A percentile compares a stretch with the other conserved stretches of the same genome.
phyloP scores from a whole-genome alignment of 805 yeast species.

The Kodamaea kaohsiungensis region DNA sequence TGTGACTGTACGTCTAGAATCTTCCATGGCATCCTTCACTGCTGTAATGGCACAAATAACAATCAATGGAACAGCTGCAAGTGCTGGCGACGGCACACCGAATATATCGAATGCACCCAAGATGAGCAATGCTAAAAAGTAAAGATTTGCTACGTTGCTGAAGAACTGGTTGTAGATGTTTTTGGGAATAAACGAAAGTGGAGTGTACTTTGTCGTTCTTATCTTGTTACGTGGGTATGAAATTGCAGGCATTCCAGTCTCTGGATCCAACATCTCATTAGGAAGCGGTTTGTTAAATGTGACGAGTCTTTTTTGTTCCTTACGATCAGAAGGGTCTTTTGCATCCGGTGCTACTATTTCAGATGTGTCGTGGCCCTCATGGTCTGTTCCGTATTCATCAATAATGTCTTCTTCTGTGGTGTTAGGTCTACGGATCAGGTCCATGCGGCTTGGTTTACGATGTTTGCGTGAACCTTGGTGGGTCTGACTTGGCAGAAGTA shows the following conservation, averaged over 20 bases:
- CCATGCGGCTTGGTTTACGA: constrained; percentile 13
- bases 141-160: constrained; percentile 80
- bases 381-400: constrained; percentile 21
- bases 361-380: constrained; percentile 3
- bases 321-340: constrained; percentile 34
- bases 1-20: constrained; percentile 68
- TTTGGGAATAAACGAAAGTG: constrained; percentile 84
- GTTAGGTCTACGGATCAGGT: constrained; percentile 19
- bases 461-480: constrained; percentile 4
- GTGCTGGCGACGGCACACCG: constrained; percentile 78
- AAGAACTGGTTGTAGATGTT: constrained; percentile 74
- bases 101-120: constrained; percentile 71
- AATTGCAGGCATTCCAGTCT: constrained; percentile 57
- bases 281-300: constrained; percentile 66
- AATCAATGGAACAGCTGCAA: constrained; percentile 75
- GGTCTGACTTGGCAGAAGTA: constrained; percentile 19
- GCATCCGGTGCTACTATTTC: constrained; percentile 28
- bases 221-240: constrained; percentile 87
- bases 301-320: constrained; percentile 43
- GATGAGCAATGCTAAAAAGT: constrained; percentile 77
- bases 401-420: constrained; percentile 26
- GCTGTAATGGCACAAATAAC: constrained; percentile 77
- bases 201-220: constrained; percentile 94
- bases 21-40: constrained; percentile 78
- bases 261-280: constrained; percentile 53